Percentiles rank a stretch among this genome's conserved stretches.
Conservation (phyloP, 192 early-diverging fungal species). For the Entophlyctis helioformis region DNA sequence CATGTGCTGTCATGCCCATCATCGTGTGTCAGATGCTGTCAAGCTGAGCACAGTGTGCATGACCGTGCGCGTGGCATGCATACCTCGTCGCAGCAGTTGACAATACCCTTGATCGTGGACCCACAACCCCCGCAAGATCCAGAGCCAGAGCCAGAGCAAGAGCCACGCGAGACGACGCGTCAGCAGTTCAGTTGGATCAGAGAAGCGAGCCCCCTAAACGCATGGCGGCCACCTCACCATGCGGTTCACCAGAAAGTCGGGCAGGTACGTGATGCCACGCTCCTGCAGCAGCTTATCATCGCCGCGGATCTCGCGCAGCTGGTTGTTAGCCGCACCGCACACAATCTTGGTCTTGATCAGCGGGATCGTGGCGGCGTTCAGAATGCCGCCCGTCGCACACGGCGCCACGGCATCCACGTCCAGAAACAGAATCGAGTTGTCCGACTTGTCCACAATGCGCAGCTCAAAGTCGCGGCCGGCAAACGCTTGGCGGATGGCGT, state of each 20-base stretch:
- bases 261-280: conserved; percentile 25
- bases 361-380: conserved; percentile 25
- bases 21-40: too few relatives aligned
- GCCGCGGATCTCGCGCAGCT: conserved; percentile 16
- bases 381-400: conserved; percentile 26
- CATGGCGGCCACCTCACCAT: conserved; percentile 31
- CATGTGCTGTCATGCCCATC: too few relatives aligned
- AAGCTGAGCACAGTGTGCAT: too few relatives aligned
- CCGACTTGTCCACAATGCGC: conserved; percentile 11
- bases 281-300: conserved; percentile 20
- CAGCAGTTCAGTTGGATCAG: too few relatives aligned
- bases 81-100: too few relatives aligned
- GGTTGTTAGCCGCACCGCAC: conserved; percentile 38
- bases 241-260: conserved; percentile 28
- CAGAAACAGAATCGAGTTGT: conserved; percentile 15
- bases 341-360: conserved; percentile 21
- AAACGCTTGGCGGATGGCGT: conserved; percentile 6
- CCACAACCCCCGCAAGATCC: too few relatives aligned
- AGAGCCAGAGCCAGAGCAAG: too few relatives aligned
- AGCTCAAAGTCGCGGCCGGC: conserved; percentile 12
- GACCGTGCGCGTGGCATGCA: too few relatives aligned
- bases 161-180: too few relatives aligned
- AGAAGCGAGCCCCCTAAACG: too few relatives aligned
- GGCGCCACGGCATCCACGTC: conserved; percentile 29
- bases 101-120: too few relatives aligned